Conservation (phyloP, 768 basidiomycete genomes). For the Hirschioporus abietinus region DNA sequence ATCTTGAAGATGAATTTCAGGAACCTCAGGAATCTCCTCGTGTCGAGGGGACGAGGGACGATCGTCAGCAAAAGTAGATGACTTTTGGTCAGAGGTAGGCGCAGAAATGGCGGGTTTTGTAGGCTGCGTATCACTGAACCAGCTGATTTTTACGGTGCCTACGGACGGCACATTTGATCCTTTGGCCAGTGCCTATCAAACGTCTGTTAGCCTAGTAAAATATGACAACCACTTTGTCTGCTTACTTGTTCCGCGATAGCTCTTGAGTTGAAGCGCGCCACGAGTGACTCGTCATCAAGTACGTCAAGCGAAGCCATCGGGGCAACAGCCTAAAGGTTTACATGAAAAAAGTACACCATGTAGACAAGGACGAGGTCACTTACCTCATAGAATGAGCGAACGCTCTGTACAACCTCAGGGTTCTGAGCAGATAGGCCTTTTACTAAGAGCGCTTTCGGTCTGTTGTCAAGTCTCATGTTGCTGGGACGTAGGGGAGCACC, state of each 20-base stretch:
- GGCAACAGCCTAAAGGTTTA: slow-evolving; percentile 48
- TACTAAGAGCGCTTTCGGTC: slow-evolving; percentile 74
- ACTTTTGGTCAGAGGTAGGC: slow-evolving; percentile 13
- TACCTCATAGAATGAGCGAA: slow-evolving; percentile 85
- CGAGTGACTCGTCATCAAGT: slow-evolving; percentile 48
- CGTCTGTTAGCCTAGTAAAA: slow-evolving; percentile 12
- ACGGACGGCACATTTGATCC: slow-evolving; percentile 61
- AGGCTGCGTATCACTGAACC: slow-evolving; percentile 36
- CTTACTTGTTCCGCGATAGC: slow-evolving; percentile 72
- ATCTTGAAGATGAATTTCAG: slow-evolving; percentile 67
- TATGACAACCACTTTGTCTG: slow-evolving; percentile 6
- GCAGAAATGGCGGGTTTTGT: slow-evolving; percentile 22
- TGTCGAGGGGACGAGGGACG: slow-evolving; percentile 30
- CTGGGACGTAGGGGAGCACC: slow-evolving; percentile 64
- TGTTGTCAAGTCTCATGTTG: slow-evolving; percentile 81
- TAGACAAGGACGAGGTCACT: slow-evolving; percentile 8
- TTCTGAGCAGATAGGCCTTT: slow-evolving; percentile 54
- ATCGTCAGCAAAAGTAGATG: slow-evolving; percentile 18
- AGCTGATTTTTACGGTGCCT: slow-evolving; percentile 60
- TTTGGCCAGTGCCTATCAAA: slow-evolving; percentile 61
- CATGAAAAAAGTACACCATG: slow-evolving; percentile 8
- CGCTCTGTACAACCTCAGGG: slow-evolving; percentile 40
- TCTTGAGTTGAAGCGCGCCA: slow-evolving; percentile 70
- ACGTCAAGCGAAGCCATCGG: slow-evolving; percentile 63
- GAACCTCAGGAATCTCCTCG: slow-evolving; percentile 48